Conservation (phyloP, 192 early-diverging fungal species). For the Obelidium mucronatum region DNA sequence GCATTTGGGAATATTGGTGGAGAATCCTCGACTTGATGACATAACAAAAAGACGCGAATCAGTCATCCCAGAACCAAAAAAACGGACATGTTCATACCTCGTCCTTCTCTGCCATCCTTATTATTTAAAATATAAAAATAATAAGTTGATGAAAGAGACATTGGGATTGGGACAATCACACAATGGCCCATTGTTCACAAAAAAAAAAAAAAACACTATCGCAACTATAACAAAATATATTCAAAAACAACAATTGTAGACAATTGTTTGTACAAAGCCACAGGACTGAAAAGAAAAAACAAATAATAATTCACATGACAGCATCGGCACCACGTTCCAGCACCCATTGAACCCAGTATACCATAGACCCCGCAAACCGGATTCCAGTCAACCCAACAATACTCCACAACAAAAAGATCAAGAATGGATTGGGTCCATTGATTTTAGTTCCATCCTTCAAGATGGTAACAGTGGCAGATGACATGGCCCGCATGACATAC, state of each 20-base stretch:
- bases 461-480: constrained; percentile 46
- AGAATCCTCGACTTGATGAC: no score
- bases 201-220: background rate
- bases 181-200: background rate
- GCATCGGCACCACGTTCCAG: background rate
- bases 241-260: background rate
- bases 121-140: no score
- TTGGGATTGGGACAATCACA: background rate
- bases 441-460: constrained; percentile 57
- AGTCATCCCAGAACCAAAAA: no score
- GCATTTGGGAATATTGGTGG: background rate
- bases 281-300: background rate
- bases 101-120: no score
- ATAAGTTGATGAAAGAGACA: background rate
- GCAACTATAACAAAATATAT: background rate
- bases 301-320: background rate
- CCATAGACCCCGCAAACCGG: background rate
- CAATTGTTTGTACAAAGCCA: background rate
- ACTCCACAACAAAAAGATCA: constrained; percentile 40
- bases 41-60: no score
- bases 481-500: constrained; percentile 20
- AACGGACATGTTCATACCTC: no score
- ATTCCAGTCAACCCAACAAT: background rate
- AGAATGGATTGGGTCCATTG: constrained; percentile 41
- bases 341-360: background rate